Percentiles rank a stretch among this genome's conserved stretches.
Conservation (phyloP, 305 asterid species). For the Fraxinus platypoda region DNA sequence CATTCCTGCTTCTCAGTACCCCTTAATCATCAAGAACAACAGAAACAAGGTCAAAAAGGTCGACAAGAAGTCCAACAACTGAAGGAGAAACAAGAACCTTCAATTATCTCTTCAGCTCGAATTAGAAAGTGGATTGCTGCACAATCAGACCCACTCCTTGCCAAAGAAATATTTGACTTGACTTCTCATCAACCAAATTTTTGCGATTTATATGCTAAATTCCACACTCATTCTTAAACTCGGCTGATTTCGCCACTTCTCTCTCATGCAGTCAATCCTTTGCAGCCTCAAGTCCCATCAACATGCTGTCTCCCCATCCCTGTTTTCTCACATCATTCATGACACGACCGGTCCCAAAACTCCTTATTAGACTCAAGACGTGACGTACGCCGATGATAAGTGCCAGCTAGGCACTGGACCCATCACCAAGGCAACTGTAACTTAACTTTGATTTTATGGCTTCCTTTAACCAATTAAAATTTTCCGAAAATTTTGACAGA, state of each 20-base stretch:
- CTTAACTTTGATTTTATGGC: no score
- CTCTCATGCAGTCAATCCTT: conserved; percentile 61
- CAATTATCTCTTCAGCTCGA: conserved; percentile 59
- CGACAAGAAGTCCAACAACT: conserved; percentile 19
- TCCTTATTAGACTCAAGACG: no score
- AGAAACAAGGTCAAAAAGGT: conserved; percentile 21
- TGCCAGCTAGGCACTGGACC: no score
- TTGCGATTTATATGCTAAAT: conserved; percentile 58
- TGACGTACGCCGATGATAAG: no score
- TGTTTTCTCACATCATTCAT: conserved; percentile 70
- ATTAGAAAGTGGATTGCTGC: conserved; percentile 70
- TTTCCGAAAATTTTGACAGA: no score
- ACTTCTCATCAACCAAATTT: conserved; percentile 72
- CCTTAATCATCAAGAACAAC: conserved; percentile 20
- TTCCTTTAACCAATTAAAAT: no score
- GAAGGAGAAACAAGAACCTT: conserved; percentile 31
- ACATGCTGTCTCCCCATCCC: conserved; percentile 56
- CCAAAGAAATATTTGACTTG: conserved; percentile 81
- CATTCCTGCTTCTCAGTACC: conserved; percentile 26
- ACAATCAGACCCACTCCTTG: conserved; percentile 80
- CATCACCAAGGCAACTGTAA: no score
- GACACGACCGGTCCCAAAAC: no score
- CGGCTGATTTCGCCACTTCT: conserved; percentile 60
- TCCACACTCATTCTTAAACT: conserved; percentile 74
- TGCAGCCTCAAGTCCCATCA: conserved; percentile 50